Evolutionary conservation across 2,329 filamentous ascomycete genomes (phyloP), one percentile per base, ranked within the genome.

Genomic region (Venturia asperata): DNA sequence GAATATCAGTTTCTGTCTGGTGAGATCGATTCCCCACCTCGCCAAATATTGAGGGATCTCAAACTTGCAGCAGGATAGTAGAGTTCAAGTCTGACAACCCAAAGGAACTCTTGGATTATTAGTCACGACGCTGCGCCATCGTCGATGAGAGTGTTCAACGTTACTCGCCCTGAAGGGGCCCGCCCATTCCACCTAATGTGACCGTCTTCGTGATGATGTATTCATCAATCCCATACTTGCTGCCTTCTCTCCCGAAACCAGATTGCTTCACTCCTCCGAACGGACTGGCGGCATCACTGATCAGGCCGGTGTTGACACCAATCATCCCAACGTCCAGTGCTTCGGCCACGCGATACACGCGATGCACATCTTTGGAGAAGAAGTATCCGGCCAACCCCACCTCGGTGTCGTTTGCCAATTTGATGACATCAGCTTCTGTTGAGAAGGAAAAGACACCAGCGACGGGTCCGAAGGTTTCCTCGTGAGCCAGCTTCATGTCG

Each of bases 401-500:
- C 63, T 93, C 87, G 1, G 90, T 82, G 52, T 80, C 77, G 76
- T 99, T 99, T 4, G 94, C 93, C 69, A 93, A 78, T 68, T 84
- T 81, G 39, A 97, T 86, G 5, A 96, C 94, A 72, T 97, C 92
- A 64, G 89, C 87, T 77, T 97, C 94, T 0, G 88, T 91, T 60
- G 90, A 84, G 73, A 97, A 99, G 61, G 87, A 83, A 80, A 97
- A 97, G 17, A 97, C 77, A 0, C 90, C 93, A 0, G 92, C 93
- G 0, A 97, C 89, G 2, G 94, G 94, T 0, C 94, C 94, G 74
- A 99, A 99, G 0, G 93, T 99, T 81, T 99, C 94, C 77, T 97
- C 93, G 1, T 80, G 80, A 5, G 90, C 87, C 70, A 97, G 83
- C 67, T 85, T 82, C 94, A 97, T 97, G 52, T 92, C 86, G 66